Percentiles rank a stretch among this genome's conserved stretches.
phyloP scores from a whole-genome alignment of 208 protist species.

The Crithidia mellificae region DNA sequence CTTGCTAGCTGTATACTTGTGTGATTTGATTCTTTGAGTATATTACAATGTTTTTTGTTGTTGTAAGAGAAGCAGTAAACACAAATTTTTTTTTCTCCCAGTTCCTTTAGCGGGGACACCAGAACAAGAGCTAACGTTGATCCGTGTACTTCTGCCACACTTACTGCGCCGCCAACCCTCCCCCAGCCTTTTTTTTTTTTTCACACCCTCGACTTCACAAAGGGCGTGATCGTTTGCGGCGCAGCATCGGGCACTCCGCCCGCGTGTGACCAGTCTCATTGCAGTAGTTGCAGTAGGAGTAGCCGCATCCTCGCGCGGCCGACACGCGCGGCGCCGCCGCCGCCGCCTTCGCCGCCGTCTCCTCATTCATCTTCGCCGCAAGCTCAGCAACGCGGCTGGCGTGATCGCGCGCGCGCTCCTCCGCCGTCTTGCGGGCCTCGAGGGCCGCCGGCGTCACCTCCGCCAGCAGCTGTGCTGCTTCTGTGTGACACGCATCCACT shows the following conservation, averaged over 20 bases:
- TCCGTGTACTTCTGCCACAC: no score
- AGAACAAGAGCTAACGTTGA: no score
- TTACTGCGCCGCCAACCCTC: no score
- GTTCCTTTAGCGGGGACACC: no score
- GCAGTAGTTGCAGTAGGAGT: slow-evolving; percentile 83
- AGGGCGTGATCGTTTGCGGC: slow-evolving; percentile 60
- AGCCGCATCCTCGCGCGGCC: slow-evolving; percentile 54
- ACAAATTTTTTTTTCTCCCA: no score
- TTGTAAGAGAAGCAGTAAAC: no score
- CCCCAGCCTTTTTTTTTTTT: no score
- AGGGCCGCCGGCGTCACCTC: slow-evolving; percentile 45
- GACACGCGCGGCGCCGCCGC: slow-evolving; percentile 15
- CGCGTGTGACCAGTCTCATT: slow-evolving; percentile 79
- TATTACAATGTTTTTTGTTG: no score
- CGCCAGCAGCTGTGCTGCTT: slow-evolving; percentile 45
- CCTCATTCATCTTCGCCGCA: slow-evolving; percentile 42
- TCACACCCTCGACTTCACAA: no score
- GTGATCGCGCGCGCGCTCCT: slow-evolving; percentile 49
- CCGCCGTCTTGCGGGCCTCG: slow-evolving; percentile 47
- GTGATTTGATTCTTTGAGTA: no score
- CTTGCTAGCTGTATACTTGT: no score
- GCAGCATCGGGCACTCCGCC: slow-evolving; percentile 67
- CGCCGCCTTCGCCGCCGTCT: slow-evolving; percentile 21
- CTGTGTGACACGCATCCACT: slow-evolving; percentile 53
- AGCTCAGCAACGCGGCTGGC: slow-evolving; percentile 40